Evolutionary conservation across 331 rosid genomes (phyloP), one percentile per base, ranked within the genome.

Genomic region (Cucumis variabilis): DNA sequence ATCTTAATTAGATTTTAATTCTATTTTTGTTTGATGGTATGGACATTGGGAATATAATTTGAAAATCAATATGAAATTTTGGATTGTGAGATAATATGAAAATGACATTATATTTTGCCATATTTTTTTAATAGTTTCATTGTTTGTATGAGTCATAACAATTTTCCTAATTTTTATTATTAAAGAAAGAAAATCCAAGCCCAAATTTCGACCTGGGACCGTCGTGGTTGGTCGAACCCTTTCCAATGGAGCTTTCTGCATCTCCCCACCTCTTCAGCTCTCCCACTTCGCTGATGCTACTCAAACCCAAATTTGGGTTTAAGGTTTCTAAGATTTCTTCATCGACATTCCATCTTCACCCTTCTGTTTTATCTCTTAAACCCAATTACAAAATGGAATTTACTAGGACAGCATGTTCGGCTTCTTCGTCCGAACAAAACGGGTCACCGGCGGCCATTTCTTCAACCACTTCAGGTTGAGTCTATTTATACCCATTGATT

Each of bases 241-340:
- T n/a, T 83, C 28, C 50, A 85, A 94, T 95, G 99, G 96, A 91
- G 90, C 87, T 92, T 0, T 88, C 92, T n/a, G 88, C 91, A 86
- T 85, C 92, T 58, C 90, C 90, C 44, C 85, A 87, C 65, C 92
- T 90, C 89, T 82, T 83, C 9, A 88, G 77, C 69, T 89, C 28
- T 12, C 87, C 93, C 16, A 37, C 82, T 63, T 86, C 92, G 15
- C 89, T 91, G 60, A 74, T 77, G 69, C 91, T 78, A 13, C 93
- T 85, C 33, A 90, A 93, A 77, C 90, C 90, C 84, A 87, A 88
- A 87, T 89, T 89, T 86, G 86, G 89, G 92, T 89, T 90, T 90
- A 65, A 87, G 88, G 44, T 88, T 90, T 89, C 90, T 82, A 92
- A 23, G 16, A 79, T 74, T 67, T 24, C 65, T 79, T 88, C 85